Conservation (phyloP, 2,329 filamentous ascomycete species). For the Cadophora gregata region DNA sequence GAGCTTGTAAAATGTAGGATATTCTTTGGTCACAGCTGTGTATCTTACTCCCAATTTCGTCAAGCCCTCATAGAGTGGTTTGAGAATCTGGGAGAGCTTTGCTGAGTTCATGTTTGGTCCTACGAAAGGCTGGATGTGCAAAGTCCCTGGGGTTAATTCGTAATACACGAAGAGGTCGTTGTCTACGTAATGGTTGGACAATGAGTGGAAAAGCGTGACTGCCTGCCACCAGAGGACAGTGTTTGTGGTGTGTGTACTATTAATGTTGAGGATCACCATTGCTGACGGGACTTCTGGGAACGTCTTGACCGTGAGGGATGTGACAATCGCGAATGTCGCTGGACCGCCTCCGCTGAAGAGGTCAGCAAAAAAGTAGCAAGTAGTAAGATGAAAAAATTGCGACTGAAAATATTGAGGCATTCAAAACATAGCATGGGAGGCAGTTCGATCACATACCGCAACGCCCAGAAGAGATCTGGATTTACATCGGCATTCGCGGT, state of each 20-base stretch:
- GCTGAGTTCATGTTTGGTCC: conserved; percentile 22
- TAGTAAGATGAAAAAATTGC: background rate
- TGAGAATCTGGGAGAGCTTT: conserved; percentile 12
- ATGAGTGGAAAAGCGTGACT: conserved; percentile 10
- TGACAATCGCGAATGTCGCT: conserved; percentile 62
- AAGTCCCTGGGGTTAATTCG: conserved; percentile 9
- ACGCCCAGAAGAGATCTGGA: conserved; percentile 54
- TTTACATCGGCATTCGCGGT: conserved; percentile 51
- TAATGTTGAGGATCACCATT: conserved; percentile 21
- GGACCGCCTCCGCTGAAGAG: conserved; percentile 23
- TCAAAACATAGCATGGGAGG: background rate
- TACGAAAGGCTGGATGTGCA: conserved; percentile 21
- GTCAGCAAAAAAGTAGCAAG: background rate
- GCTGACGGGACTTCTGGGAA: conserved; percentile 23
- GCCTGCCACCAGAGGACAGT: conserved; percentile 1
- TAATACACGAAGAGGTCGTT: conserved; percentile 25
- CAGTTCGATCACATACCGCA: background rate
- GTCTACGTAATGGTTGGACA: conserved; percentile 16
- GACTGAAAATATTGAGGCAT: background rate
- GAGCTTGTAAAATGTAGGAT: background rate
- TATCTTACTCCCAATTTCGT: conserved; percentile 18
- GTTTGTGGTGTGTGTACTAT: conserved; percentile 21
- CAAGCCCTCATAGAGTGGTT: conserved; percentile 18
- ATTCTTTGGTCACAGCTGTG: conserved; percentile 4
- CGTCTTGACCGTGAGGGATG: conserved; percentile 53